A percentile compares a stretch with the other conserved stretches of the same genome.
phyloP scores from a whole-genome alignment of 352 stramenopile species.

The Aphanomyces euteiches region DNA sequence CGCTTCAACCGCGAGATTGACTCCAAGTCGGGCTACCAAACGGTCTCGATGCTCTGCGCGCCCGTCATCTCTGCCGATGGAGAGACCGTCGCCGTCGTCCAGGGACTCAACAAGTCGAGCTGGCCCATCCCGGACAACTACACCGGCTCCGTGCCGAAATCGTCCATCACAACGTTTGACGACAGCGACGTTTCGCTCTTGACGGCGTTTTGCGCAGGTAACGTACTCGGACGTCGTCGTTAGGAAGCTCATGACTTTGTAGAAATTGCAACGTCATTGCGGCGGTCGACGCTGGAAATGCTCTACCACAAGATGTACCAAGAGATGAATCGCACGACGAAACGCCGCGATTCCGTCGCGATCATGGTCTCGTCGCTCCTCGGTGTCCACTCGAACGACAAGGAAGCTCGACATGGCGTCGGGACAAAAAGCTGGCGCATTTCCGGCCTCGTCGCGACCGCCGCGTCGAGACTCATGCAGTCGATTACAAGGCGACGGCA shows the following conservation, averaged over 20 bases:
- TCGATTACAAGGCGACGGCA: not conserved
- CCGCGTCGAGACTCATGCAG: slow-evolving; percentile 6
- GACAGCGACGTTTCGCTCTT: slow-evolving; percentile 71
- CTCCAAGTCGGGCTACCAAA: slow-evolving; percentile 78
- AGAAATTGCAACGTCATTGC: slow-evolving; percentile 15
- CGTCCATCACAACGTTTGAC: slow-evolving; percentile 56
- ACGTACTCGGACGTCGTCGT: slow-evolving; percentile 52
- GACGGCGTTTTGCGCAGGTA: slow-evolving; percentile 64
- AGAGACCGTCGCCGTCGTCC: slow-evolving; percentile 65
- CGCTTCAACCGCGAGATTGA: slow-evolving; percentile 87
- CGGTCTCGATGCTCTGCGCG: slow-evolving; percentile 67
- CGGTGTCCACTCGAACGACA: slow-evolving; percentile 9
- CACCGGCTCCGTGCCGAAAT: slow-evolving; percentile 40
- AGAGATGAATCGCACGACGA: slow-evolving; percentile 38
- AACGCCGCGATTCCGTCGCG: slow-evolving; percentile 16
- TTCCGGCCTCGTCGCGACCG: slow-evolving; percentile 1
- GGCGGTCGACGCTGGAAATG: slow-evolving; percentile 16
- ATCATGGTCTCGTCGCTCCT: slow-evolving; percentile 20
- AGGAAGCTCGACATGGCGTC: not conserved
- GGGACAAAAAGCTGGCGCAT: not conserved
- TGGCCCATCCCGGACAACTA: slow-evolving; percentile 35
- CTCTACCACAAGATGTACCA: slow-evolving; percentile 27
- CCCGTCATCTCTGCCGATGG: slow-evolving; percentile 67
- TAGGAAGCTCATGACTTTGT: not conserved
- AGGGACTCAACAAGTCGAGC: slow-evolving; percentile 59